Base-by-base conservation (phyloP, 495 filamentous ascomycete species). In the Ramalina intermedia region DNA sequence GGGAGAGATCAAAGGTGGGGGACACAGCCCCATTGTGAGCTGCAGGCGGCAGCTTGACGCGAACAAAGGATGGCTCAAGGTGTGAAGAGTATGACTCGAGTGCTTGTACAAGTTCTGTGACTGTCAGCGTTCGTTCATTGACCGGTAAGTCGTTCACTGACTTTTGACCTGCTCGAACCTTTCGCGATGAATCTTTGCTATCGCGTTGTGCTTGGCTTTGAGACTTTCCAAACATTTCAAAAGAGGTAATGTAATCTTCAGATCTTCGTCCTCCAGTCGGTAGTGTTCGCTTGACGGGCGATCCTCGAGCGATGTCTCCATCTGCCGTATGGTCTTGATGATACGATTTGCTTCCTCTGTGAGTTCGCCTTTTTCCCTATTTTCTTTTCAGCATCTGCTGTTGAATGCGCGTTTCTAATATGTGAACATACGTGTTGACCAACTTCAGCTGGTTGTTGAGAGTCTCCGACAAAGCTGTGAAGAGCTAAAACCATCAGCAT, bases 71-170 rank as follows among this genome's bases (percentile, higher is more conserved):
- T 16, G 84, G 62, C 63, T 99, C 91, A 35, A 99, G 83, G 61
- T 94, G 90, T 14, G 84, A 87, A 0, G 91, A 89, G 59, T 95
- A 96, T 37, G 88, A 94, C 61, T 95, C 82, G 13, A 99, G 81
- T 2, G 88, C 90, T 63, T 90, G 79, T 9, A 86, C 86, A 50
- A 99, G 79, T 71, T 94, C 89, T 96, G 56, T 18, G 11, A 11
- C 16, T 7, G 47, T 72, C 49, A 72, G 68, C 18, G 44, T 33
- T 16, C 29, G 46, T 64, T 52, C 63, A 51, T 29, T 47, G 33
- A 24, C 7, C 9, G 16, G 5, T 6, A 16, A 20, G 42, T 56
- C 51, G 63, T 50, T 39, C 50, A 21, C 81, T 61, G 68, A 95
- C 89, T 94, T 66, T 85, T 90, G 46, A 96, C 85, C 65, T 96